Conservation (phyloP, 805 yeast genomes). For the Diddensiella caesifluorescens region DNA sequence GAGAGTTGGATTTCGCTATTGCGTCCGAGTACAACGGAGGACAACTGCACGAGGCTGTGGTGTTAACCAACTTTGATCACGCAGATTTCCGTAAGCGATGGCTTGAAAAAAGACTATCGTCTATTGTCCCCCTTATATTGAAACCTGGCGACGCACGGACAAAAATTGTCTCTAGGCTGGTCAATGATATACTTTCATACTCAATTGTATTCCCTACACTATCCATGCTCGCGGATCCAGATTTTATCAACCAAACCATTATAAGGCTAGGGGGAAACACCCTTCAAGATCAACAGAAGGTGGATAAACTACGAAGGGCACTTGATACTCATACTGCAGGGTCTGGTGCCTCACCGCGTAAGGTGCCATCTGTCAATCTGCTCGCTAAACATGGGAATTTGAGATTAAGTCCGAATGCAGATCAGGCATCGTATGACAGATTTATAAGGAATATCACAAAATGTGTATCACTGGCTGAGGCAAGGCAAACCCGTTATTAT, state of each 20-base stretch:
- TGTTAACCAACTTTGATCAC: constrained; percentile 34
- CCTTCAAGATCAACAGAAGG: constrained; percentile 69
- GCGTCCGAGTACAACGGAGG: constrained; percentile 47
- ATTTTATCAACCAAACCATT: constrained; percentile 65
- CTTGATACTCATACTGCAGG: constrained; percentile 52
- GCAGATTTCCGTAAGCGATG: constrained; percentile 44
- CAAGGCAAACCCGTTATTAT: constrained; percentile 46
- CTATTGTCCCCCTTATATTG: constrained; percentile 47
- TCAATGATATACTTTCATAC: constrained; percentile 59
- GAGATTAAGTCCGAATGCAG: constrained; percentile 38
- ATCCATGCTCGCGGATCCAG: constrained; percentile 59
- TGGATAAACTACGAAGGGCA: constrained; percentile 62
- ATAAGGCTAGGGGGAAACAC: constrained; percentile 56
- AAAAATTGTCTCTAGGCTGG: constrained; percentile 43
- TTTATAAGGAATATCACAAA: constrained; percentile 35
- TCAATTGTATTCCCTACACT: constrained; percentile 50
- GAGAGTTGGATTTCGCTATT: constrained; percentile 38
- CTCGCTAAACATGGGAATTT: constrained; percentile 12
- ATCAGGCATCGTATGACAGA: constrained; percentile 38
- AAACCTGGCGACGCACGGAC: constrained; percentile 39
- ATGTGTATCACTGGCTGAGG: constrained; percentile 37
- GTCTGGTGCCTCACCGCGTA: neutral
- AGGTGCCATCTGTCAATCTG: constrained; percentile 7
- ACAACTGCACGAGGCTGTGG: constrained; percentile 54
- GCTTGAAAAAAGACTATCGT: constrained; percentile 40